Base-by-base conservation (phyloP, 2,329 filamentous ascomycete genomes). In the Aaosphaeria arxii region DNA sequence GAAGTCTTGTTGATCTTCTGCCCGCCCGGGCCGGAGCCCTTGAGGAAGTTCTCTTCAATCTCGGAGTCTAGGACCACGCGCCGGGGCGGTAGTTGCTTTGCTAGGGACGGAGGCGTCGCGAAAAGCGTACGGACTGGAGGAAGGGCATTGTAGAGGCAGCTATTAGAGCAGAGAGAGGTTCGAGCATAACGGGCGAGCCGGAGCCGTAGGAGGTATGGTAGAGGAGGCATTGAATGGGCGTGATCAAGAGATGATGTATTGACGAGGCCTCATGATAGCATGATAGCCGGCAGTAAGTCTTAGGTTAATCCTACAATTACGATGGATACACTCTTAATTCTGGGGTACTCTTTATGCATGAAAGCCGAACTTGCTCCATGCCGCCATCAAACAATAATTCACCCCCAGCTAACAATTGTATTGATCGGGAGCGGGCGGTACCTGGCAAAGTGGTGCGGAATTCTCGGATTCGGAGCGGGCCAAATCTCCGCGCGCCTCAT, bases 1-100 rank as follows among this genome's bases (percentile, higher is more conserved):
- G 86, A 91, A 29, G 94, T 99, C 83, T 99, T 99, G 74, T 99
- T 99, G 74, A 97, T 97, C 70, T 96, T 96, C 68, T 99, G 94
- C 0, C 94, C 94, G 28, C 94, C 94, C 0, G 94, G 92, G 1
- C 94, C 94, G 58, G 84, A 88, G 60, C 94, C 94, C 68, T 94
- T 95, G 51, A 99, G 79, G 72, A 95, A 97, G 39, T 80, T 81
- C 64, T 96, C 89, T 48, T 86, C 84, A 57, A 97, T 84, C 45
- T 96, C 91, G 13, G 79, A 75, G 56, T 96, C 91, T 9, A 85
- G 79, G 17, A 94, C 82, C 9, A 84, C 81, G 11, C 87, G 86
- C 4, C 91, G 84, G 5, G 90, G 86, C 1, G 92, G 91, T 5
- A 70, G 58, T 1, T 53, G 49, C 42, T 69, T 69, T 7, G 55